Percentiles rank a stretch among this genome's conserved stretches.
phyloP scores from a whole-genome alignment of 768 basidiomycete genomes.

The Xerocomellus chrysenteron region DNA sequence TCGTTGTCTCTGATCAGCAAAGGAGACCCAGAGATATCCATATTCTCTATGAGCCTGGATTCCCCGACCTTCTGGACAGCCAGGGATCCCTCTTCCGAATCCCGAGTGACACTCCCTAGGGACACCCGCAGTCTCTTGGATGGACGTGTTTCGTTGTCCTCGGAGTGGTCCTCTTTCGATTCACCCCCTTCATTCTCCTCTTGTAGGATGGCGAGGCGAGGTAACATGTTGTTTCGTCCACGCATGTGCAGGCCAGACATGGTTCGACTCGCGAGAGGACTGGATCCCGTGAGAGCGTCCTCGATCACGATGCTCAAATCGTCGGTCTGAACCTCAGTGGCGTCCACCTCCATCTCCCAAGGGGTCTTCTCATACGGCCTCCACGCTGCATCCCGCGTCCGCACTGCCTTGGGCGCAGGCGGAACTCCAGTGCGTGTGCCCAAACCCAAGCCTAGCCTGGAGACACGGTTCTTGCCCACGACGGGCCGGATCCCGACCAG shows the following conservation, averaged over 20 bases:
- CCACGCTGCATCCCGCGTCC: constrained; percentile 24
- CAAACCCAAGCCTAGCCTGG: constrained; percentile 26
- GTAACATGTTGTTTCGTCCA: constrained; percentile 3
- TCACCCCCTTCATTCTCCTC: constrained; percentile 29
- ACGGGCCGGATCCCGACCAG: constrained; percentile 52
- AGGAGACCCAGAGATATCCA: constrained; percentile 27
- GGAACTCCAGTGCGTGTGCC: constrained; percentile 27
- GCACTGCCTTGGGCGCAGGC: constrained; percentile 26
- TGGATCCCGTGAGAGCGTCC: constrained; percentile 22
- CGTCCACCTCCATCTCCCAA: constrained; percentile 28
- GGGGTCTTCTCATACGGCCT: constrained; percentile 16
- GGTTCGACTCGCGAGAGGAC: constrained; percentile 26
- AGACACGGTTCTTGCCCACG: constrained; percentile 32
- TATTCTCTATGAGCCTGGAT: constrained; percentile 27
- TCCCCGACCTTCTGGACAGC: constrained; percentile 1
- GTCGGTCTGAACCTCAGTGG: constrained; percentile 1
- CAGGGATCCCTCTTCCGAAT: neutral
- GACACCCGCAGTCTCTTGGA: constrained; percentile 23
- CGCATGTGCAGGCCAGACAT: constrained; percentile 5
- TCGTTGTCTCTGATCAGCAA: constrained; percentile 15
- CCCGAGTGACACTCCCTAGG: neutral
- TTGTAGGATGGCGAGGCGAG: constrained; percentile 23
- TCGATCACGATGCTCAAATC: constrained; percentile 13
- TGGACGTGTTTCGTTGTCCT: constrained; percentile 14
- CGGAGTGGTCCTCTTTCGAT: constrained; percentile 4